These are phyloP conservation scores for Aspergillus vadensis DNA, from an alignment of 2,329 filamentous ascomycete species.

Conservation along the genomic window DNA sequence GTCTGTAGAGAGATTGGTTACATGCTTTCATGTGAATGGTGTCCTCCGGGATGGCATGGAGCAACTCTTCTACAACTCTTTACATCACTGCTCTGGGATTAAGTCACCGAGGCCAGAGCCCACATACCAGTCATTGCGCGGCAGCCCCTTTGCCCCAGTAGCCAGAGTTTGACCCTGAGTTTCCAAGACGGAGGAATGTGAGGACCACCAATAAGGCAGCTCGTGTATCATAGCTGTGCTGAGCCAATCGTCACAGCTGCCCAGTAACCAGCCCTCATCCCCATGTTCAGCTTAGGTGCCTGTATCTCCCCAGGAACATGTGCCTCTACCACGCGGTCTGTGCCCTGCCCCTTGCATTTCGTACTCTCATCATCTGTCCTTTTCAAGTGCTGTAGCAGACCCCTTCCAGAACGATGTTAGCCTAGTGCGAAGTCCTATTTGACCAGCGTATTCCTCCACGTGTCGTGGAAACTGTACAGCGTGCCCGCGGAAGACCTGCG, in stretches of 20 bases:
- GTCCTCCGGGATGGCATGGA: background rate
- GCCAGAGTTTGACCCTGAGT: conserved; percentile 1
- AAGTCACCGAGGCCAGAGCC: conserved; percentile 7
- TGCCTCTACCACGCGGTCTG: background rate
- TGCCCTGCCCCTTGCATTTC: conserved; percentile 1
- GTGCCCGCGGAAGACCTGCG: background rate
- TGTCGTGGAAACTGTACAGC: background rate
- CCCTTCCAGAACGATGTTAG: background rate
- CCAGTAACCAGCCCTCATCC: background rate
- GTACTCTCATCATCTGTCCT: background rate
- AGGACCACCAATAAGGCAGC: background rate
- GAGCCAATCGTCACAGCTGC: conserved; percentile 1
- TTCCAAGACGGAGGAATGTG: conserved; percentile 15
- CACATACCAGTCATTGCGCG: conserved; percentile 16
- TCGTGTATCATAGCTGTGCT: background rate
- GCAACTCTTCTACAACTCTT: background rate
- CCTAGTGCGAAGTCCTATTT: background rate
- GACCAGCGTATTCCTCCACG: background rate
- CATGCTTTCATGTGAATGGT: background rate
- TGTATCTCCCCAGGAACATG: background rate
- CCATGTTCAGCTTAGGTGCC: background rate
- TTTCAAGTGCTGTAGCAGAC: background rate
- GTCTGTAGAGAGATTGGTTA: background rate
- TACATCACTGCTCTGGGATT: background rate
- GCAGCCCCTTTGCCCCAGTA: background rate